Evolutionary conservation across 192 early-diverging fungal species (phyloP).

Genomic region (Phlyctochytrium arcticum): DNA sequence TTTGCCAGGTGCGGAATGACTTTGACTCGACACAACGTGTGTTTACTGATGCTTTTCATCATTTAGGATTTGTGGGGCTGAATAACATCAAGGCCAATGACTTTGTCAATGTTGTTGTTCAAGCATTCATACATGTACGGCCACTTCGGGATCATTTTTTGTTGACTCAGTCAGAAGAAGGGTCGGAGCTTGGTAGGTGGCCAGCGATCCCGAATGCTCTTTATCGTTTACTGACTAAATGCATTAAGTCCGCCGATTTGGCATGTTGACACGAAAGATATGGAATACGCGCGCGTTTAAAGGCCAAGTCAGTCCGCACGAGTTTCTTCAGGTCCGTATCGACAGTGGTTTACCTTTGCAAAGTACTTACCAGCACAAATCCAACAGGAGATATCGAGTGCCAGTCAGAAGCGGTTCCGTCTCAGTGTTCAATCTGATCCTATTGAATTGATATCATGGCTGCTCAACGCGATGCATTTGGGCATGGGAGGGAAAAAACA

Average conservation of each 20-base stretch:
- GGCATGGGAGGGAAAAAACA: constrained; percentile 82
- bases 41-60: background rate
- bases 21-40: background rate
- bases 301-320: constrained; percentile 93
- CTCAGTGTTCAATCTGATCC: constrained; percentile 79
- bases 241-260: constrained; percentile 63
- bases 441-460: constrained; percentile 86
- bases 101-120: constrained; percentile 89
- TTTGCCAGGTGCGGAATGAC: constrained; percentile 70
- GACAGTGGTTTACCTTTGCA: background rate
- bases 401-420: constrained; percentile 74
- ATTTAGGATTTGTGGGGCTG: constrained; percentile 80
- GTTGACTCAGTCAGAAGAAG: constrained; percentile 39
- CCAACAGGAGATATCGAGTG: constrained; percentile 70
- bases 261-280: constrained; percentile 78
- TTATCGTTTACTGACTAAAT: background rate
- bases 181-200: constrained; percentile 34
- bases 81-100: constrained; percentile 95
- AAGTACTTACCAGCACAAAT: background rate
- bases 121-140: constrained; percentile 79
- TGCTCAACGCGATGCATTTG: constrained; percentile 83
- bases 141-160: constrained; percentile 84
- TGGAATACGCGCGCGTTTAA: constrained; percentile 92
- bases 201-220: background rate
- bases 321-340: constrained; percentile 71